phyloP scores from a whole-genome alignment of 768 basidiomycete species.

The Tricholoma sp. region DNA sequence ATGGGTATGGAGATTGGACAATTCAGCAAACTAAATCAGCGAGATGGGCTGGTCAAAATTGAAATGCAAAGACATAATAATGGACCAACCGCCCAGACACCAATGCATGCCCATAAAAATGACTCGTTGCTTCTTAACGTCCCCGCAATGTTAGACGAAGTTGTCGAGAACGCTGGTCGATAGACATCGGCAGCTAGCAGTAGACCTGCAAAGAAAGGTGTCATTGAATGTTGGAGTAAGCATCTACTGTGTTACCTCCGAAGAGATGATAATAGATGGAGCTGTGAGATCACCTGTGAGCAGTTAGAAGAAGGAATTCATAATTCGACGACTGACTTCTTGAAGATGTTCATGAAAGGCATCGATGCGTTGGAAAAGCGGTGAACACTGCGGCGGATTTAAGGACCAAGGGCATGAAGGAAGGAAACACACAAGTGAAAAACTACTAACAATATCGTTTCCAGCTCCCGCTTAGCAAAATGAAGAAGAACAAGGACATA shows the following conservation, averaged over 20 bases:
- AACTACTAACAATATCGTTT: slow-evolving; percentile 75
- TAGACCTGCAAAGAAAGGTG: slow-evolving; percentile 41
- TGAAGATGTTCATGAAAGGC: slow-evolving; percentile 81
- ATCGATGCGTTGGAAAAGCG: slow-evolving; percentile 95
- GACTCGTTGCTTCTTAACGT: slow-evolving; percentile 58
- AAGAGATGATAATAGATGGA: slow-evolving; percentile 87
- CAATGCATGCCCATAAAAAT: slow-evolving; percentile 64
- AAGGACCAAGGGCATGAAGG: neutral
- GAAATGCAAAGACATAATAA: neutral
- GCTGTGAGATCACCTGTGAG: slow-evolving; percentile 34
- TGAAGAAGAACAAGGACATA: slow-evolving; percentile 78
- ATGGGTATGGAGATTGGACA: slow-evolving; percentile 84
- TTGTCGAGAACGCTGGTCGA: slow-evolving; percentile 68
- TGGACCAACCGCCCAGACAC: slow-evolving; percentile 69
- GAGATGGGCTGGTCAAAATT: slow-evolving; percentile 1
- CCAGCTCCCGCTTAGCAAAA: slow-evolving; percentile 88
- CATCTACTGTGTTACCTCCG: slow-evolving; percentile 40
- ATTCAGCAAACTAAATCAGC: slow-evolving; percentile 64
- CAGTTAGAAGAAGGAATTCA: neutral
- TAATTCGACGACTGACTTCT: slow-evolving; percentile 57
- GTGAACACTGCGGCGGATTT: slow-evolving; percentile 59
- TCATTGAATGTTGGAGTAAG: neutral
- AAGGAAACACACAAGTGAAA: neutral
- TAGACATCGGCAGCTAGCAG: slow-evolving; percentile 79
- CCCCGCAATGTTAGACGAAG: slow-evolving; percentile 55